These are phyloP conservation scores for Ephemerocybe angulata DNA, from an alignment of 768 basidiomycete species.

Conservation along the genomic window DNA sequence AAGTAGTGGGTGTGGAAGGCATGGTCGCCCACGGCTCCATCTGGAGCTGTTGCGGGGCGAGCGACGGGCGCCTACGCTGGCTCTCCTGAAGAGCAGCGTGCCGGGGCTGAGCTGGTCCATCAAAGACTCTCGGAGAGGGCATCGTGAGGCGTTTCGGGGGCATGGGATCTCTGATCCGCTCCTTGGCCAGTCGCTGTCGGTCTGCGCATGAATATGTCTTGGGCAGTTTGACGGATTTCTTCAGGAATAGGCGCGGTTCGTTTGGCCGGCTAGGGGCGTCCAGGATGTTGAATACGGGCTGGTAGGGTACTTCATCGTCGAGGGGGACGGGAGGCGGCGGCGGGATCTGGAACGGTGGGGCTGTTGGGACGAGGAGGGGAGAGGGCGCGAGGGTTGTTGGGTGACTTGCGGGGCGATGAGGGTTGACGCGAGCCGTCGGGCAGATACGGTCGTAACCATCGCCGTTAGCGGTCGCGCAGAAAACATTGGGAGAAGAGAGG, in stretches of 20 bases:
- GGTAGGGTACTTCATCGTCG: slow-evolving; percentile 23
- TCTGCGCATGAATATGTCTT: neutral
- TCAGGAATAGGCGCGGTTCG: slow-evolving; percentile 27
- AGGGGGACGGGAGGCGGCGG: too few species aligned
- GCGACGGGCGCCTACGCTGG: neutral
- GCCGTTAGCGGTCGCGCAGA: neutral
- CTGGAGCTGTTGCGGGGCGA: too few species aligned
- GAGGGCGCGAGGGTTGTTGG: neutral
- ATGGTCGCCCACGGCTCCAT: too few species aligned
- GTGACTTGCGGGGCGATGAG: neutral
- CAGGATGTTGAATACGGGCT: slow-evolving; percentile 48
- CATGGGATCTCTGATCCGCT: neutral
- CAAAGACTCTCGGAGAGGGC: slow-evolving; percentile 44
- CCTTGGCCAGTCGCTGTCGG: neutral
- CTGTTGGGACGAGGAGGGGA: neutral
- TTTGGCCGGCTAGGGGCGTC: slow-evolving; percentile 42
- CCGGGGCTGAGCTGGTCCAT: slow-evolving; percentile 43
- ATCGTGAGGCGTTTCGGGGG: slow-evolving; percentile 21
- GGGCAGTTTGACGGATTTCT: neutral
- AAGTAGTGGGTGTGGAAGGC: neutral
- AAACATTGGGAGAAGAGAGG: too few species aligned
- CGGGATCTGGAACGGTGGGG: too few species aligned
- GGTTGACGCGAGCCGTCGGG: neutral
- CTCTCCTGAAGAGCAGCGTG: slow-evolving; percentile 6
- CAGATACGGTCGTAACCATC: neutral